Evolutionary conservation across 495 filamentous ascomycete genomes (phyloP).

Genomic region (Stereocaulon alpinum): DNA sequence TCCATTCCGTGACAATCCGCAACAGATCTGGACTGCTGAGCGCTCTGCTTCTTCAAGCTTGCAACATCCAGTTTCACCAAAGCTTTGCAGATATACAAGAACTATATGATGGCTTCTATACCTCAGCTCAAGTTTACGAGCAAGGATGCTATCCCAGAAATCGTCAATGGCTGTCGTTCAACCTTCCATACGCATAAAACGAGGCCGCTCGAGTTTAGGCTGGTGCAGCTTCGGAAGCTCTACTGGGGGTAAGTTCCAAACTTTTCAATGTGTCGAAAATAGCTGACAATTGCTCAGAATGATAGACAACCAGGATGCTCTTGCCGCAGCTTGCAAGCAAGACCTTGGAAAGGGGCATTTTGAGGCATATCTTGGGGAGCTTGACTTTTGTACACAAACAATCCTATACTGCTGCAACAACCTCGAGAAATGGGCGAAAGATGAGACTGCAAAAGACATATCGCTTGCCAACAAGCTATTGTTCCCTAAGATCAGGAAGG

Average conservation of each 20-base stretch:
- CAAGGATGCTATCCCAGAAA: conserved; percentile 52
- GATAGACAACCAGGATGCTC: conserved; percentile 58
- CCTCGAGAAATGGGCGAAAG: conserved; percentile 69
- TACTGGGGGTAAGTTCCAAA: conserved; percentile 64
- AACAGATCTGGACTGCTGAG: too few relatives aligned
- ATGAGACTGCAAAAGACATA: conserved; percentile 65
- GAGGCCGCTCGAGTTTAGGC: conserved; percentile 66
- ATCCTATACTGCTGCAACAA: conserved; percentile 65
- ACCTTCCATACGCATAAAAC: conserved; percentile 72
- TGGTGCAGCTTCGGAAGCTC: conserved; percentile 78
- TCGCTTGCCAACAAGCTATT: conserved; percentile 52
- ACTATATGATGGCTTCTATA: conserved; percentile 23
- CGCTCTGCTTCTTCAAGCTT: neutral
- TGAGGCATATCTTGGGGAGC: conserved; percentile 63
- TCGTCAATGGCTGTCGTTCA: conserved; percentile 45
- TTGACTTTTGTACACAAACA: conserved; percentile 65
- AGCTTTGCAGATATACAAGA: neutral
- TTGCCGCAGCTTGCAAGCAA: conserved; percentile 57
- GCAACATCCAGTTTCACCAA: neutral
- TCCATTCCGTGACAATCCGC: too few relatives aligned
- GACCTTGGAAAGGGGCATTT: conserved; percentile 66
- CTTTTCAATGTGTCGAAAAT: neutral
- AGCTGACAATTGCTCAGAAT: conserved; percentile 35
- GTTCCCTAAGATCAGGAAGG: conserved; percentile 72
- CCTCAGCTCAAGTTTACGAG: conserved; percentile 54